phyloP scores from a whole-genome alignment of 2,329 filamentous ascomycete species.

The Xylariaceae sp. region DNA sequence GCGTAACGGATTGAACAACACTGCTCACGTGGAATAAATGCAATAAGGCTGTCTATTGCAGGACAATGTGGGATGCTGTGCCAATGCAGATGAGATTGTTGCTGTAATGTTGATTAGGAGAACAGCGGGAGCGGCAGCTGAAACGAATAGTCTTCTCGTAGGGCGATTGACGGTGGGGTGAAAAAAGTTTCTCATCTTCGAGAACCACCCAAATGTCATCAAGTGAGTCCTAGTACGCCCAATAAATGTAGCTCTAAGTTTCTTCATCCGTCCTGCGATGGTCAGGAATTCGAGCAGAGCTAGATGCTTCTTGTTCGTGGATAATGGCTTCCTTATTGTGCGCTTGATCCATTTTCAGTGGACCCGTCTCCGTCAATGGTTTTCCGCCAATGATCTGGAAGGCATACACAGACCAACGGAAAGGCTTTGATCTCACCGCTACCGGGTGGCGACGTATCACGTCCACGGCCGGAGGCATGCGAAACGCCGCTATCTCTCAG shows the following conservation, averaged over 20 bases:
- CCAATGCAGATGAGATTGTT: constrained; percentile 28
- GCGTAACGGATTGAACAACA: constrained; percentile 27
- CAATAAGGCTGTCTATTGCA: constrained; percentile 34
- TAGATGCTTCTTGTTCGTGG: constrained; percentile 22
- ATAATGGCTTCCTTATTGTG: constrained; percentile 24
- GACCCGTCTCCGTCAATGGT: constrained; percentile 87
- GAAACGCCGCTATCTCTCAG: constrained; percentile 94
- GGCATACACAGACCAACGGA: constrained; percentile 90
- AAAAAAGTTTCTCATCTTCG: constrained; percentile 11
- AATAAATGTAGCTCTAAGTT: constrained; percentile 33
- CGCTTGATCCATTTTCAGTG: constrained; percentile 54
- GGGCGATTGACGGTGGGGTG: not conserved
- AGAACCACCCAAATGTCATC: constrained; percentile 9
- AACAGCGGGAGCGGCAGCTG: not conserved
- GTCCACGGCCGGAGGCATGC: constrained; percentile 60
- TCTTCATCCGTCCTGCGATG: constrained; percentile 21
- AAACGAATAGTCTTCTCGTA: not conserved
- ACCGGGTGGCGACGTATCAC: constrained; percentile 56
- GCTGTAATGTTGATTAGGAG: constrained; percentile 2
- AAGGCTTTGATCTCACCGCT: constrained; percentile 93
- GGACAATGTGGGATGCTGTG: constrained; percentile 29
- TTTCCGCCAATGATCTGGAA: constrained; percentile 93
- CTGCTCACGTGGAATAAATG: constrained; percentile 30
- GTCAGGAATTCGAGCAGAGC: constrained; percentile 15
- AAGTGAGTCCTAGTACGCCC: constrained; percentile 32